phyloP scores from a whole-genome alignment of 805 yeast species.

The Saccharomycopsis guyanensis region DNA sequence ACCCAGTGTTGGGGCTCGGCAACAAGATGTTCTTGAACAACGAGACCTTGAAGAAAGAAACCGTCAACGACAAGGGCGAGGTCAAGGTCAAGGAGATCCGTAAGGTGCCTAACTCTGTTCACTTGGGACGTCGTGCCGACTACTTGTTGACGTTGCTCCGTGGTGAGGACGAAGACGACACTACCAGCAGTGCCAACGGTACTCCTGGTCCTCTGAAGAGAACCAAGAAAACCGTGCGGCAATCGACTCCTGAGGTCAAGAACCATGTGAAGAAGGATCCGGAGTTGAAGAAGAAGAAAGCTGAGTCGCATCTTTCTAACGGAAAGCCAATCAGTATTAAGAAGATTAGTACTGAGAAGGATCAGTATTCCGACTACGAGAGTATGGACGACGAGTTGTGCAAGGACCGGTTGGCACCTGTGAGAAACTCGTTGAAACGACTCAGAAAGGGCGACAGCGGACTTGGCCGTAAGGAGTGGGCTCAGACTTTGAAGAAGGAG shows the following conservation, averaged over 20 bases:
- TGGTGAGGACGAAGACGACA: slow-evolving; percentile 36
- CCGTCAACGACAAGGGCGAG: slow-evolving; percentile 20
- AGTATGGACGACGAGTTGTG: slow-evolving; percentile 74
- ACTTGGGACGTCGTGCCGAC: slow-evolving; percentile 85
- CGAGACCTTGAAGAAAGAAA: slow-evolving; percentile 30
- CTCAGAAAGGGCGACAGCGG: slow-evolving; percentile 69
- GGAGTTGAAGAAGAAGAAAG: background rate
- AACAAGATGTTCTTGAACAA: slow-evolving; percentile 68
- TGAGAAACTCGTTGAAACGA: slow-evolving; percentile 56
- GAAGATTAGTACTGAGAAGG: slow-evolving; percentile 17
- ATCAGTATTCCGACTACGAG: slow-evolving; percentile 42
- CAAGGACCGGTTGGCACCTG: slow-evolving; percentile 52
- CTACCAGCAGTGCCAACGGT: slow-evolving; percentile 8
- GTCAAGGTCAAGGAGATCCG: slow-evolving; percentile 35
- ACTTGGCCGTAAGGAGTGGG: slow-evolving; percentile 71
- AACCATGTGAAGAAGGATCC: slow-evolving; percentile 12
- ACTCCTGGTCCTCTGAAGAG: slow-evolving; percentile 27
- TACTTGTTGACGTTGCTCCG: slow-evolving; percentile 65
- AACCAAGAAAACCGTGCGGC: slow-evolving; percentile 26
- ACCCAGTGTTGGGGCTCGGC: slow-evolving; percentile 80
- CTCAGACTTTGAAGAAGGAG: slow-evolving; percentile 58
- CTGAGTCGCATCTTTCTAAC: slow-evolving; percentile 1
- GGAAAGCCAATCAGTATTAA: slow-evolving; percentile 17
- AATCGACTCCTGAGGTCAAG: slow-evolving; percentile 20
- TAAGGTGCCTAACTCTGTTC: slow-evolving; percentile 87